A percentile compares a stretch with the other conserved stretches of the same genome.
These are phyloP conservation scores for Leccinum subgranulosum DNA, from an alignment of 768 basidiomycete species.

Conservation along the genomic window DNA sequence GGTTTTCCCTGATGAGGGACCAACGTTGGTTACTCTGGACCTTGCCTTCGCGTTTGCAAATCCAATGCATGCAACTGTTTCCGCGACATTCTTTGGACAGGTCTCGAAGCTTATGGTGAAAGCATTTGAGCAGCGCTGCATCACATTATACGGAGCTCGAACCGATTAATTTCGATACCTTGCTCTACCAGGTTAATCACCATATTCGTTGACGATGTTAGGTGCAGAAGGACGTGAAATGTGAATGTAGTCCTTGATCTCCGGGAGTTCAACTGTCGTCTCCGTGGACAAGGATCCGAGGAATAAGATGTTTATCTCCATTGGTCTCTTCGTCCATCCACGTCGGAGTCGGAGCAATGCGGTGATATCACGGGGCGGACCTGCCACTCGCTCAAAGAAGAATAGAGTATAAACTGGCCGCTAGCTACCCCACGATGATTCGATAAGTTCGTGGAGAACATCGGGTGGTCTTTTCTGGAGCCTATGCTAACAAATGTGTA, in stretches of 20 bases:
- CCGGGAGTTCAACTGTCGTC: background rate
- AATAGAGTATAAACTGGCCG: too few relatives aligned
- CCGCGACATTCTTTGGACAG: conserved; percentile 80
- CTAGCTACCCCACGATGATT: too few relatives aligned
- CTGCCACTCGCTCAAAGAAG: too few relatives aligned
- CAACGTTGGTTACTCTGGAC: conserved; percentile 84
- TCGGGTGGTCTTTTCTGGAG: too few relatives aligned
- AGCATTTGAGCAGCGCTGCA: conserved; percentile 87
- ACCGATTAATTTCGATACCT: conserved; percentile 11
- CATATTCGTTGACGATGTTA: background rate
- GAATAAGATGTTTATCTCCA: background rate
- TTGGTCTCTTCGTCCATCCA: background rate
- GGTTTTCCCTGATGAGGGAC: conserved; percentile 28
- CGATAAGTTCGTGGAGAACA: too few relatives aligned
- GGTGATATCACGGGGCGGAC: too few relatives aligned
- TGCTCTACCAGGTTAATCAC: background rate
- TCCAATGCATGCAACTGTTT: conserved; percentile 81
- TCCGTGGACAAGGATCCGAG: background rate
- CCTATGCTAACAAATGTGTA: too few relatives aligned
- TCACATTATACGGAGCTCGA: conserved; percentile 61
- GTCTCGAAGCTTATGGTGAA: conserved; percentile 87
- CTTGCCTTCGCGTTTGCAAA: conserved; percentile 85
- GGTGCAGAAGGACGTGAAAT: background rate
- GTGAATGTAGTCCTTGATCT: background rate
- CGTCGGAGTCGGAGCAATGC: background rate